phyloP scores from a whole-genome alignment of 768 basidiomycete genomes.

The Galerina sulciceps region DNA sequence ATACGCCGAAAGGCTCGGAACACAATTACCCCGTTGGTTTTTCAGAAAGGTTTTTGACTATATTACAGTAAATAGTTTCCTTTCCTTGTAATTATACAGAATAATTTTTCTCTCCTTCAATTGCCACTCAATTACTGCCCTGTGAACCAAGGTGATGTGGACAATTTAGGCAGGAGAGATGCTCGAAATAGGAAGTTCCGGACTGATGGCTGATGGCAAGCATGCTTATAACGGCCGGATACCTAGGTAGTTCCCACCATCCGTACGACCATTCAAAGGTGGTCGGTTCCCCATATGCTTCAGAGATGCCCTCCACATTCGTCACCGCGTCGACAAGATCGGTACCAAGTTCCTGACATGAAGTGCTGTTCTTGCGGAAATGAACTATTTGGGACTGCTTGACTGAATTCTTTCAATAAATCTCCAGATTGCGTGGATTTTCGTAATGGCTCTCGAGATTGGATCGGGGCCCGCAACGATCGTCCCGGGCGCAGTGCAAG shows the following conservation, averaged over 20 bases:
- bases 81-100: not conserved
- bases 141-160: not conserved
- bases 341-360: constrained; percentile 30
- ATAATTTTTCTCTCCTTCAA: not conserved
- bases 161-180: constrained; percentile 25
- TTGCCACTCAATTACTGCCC: not conserved
- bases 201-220: constrained; percentile 7
- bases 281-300: constrained; percentile 26
- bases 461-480: constrained; percentile 34
- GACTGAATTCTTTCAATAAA: constrained; percentile 35
- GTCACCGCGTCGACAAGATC: constrained; percentile 28
- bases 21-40: not conserved
- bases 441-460: constrained; percentile 31
- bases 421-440: constrained; percentile 40
- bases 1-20: constrained; percentile 22
- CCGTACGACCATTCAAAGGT: not conserved
- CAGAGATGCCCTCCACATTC: constrained; percentile 17
- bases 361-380: constrained; percentile 32
- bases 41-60: not conserved
- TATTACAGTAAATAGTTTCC: not conserved
- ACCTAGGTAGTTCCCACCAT: not conserved
- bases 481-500: constrained; percentile 22
- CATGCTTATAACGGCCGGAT: constrained; percentile 4
- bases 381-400: constrained; percentile 26
- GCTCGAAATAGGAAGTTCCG: constrained; percentile 22